Conservation (phyloP, 306 rosid genomes). For the Inga oerstediana region DNA sequence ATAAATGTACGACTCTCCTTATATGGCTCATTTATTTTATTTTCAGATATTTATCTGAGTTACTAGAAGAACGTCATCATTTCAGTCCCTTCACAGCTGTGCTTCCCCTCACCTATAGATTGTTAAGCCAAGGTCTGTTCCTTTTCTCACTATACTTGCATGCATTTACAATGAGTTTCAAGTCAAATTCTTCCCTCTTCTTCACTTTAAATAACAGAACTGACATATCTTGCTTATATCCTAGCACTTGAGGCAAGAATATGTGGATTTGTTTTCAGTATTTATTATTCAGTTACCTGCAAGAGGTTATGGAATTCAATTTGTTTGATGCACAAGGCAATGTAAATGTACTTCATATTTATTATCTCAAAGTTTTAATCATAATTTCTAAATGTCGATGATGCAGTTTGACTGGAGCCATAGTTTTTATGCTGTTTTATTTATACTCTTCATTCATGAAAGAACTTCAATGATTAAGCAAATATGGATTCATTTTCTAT, state of each 20-base stretch:
- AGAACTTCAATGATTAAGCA: neutral
- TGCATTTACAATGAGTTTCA: constrained; percentile 16
- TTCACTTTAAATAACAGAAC: neutral
- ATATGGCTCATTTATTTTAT: constrained; percentile 15
- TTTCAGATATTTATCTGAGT: constrained; percentile 73
- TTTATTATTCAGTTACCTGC: neutral
- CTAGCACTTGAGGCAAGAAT: neutral
- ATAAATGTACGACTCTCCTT: constrained; percentile 9
- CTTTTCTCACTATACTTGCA: constrained; percentile 8
- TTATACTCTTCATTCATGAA: neutral
- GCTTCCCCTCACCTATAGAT: constrained; percentile 68
- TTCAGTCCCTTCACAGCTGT: constrained; percentile 75
- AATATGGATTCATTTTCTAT: neutral
- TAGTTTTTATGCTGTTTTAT: neutral
- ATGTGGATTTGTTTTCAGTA: neutral
- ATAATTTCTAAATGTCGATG: constrained; percentile 1
- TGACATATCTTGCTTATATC: neutral
- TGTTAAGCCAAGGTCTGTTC: constrained; percentile 90
- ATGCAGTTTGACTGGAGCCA: neutral
- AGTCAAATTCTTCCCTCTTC: neutral
- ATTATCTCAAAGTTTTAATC: neutral
- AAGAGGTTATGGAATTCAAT: neutral
- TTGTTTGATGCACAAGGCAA: constrained; percentile 5
- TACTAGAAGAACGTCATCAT: constrained; percentile 83
- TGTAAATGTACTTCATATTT: neutral